Evolutionary conservation across 169 alveolate species (phyloP).

Genomic region (Eimeria necatrix): DNA sequence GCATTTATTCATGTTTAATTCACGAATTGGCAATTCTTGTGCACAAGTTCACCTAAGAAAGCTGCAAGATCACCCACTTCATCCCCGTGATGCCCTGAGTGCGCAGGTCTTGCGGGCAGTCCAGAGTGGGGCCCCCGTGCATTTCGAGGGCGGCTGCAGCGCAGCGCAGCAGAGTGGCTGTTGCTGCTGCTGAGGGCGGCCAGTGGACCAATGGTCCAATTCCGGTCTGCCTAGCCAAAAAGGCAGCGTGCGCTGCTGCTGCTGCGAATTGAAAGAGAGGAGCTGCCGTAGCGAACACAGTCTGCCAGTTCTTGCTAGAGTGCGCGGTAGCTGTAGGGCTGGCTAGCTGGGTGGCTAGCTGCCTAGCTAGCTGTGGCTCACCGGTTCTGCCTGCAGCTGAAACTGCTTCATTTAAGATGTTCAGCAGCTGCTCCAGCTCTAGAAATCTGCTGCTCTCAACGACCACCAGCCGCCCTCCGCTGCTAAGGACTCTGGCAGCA

Average conservation of each 20-base stretch:
- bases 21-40: no score
- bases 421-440: slow-evolving; percentile 8
- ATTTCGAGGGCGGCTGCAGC: slow-evolving; percentile 30
- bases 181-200: no score
- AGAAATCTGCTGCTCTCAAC: slow-evolving; percentile 67
- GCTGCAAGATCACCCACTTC: slow-evolving; percentile 51
- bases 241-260: no score
- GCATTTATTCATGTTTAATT: no score
- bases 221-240: no score
- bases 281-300: background rate
- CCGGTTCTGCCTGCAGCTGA: slow-evolving; percentile 29
- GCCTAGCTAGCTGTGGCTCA: background rate
- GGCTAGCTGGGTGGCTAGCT: background rate
- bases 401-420: background rate
- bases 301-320: no score
- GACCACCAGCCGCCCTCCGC: slow-evolving; percentile 42
- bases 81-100: background rate
- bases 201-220: no score
- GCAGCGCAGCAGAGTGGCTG: background rate
- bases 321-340: no score
- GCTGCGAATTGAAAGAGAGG: background rate
- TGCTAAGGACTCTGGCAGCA: background rate
- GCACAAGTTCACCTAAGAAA: background rate
- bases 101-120: slow-evolving; percentile 58
- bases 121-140: slow-evolving; percentile 66